A percentile compares a stretch with the other conserved stretches of the same genome.
phyloP scores from a whole-genome alignment of 2,329 filamentous ascomycete genomes.

The Tothia fuscella region DNA sequence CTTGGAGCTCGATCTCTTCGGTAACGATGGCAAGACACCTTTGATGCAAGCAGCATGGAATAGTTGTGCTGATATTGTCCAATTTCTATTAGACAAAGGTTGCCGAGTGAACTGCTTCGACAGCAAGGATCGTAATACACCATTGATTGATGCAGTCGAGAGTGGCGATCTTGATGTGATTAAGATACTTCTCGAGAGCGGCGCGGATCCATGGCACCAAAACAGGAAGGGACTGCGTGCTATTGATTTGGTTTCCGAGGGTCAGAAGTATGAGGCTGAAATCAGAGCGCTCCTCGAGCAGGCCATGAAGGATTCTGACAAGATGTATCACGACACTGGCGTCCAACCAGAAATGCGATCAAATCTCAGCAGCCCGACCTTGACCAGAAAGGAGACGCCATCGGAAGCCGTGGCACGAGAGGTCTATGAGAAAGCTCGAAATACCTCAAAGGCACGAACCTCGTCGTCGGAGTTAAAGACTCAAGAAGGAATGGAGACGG shows the following conservation, averaged over 20 bases:
- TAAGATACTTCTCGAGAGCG: slow-evolving; percentile 68
- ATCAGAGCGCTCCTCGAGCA: slow-evolving; percentile 61
- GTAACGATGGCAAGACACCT: slow-evolving; percentile 90
- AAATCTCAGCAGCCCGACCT: no score
- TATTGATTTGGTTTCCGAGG: slow-evolving; percentile 67
- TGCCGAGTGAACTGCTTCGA: slow-evolving; percentile 73
- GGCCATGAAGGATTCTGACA: no score
- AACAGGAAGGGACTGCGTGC: slow-evolving; percentile 91
- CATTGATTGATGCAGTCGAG: slow-evolving; percentile 88
- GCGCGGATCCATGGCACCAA: slow-evolving; percentile 79
- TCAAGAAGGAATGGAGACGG: no score
- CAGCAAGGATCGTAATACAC: slow-evolving; percentile 70
- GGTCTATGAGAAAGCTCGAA: no score
- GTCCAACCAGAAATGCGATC: no score
- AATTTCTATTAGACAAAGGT: slow-evolving; percentile 70
- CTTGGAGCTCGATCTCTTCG: slow-evolving; percentile 76
- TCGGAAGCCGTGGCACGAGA: no score
- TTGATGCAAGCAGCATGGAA: slow-evolving; percentile 85
- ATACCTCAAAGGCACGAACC: no score
- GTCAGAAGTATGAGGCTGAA: slow-evolving; percentile 70
- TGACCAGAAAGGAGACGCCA: no score
- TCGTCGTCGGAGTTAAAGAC: no score
- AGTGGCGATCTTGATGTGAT: slow-evolving; percentile 88
- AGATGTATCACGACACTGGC: no score
- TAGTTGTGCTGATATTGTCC: slow-evolving; percentile 76